Percentiles rank a stretch among this genome's conserved stretches.
These are phyloP conservation scores for Colletotrichum liaoningense DNA, from an alignment of 2,329 filamentous ascomycete species.

Conservation along the genomic window DNA sequence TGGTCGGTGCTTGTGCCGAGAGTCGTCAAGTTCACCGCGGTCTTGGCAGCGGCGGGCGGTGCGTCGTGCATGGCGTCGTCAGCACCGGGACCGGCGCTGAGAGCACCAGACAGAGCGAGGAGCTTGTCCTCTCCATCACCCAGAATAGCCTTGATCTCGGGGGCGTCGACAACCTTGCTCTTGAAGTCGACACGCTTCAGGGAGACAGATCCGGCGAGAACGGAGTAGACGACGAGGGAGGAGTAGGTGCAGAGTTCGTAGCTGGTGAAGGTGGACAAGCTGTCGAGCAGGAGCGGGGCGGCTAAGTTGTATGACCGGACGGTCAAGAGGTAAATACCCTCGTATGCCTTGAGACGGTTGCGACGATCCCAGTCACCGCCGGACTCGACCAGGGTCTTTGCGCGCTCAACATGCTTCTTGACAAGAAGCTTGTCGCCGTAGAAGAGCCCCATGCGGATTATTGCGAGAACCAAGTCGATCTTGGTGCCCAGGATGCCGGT, in stretches of 20 bases:
- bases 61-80: slow-evolving; percentile 79
- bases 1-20: slow-evolving; percentile 77
- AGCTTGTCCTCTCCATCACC: slow-evolving; percentile 91
- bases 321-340: slow-evolving; percentile 92
- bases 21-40: slow-evolving; percentile 88
- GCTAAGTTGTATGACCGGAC: slow-evolving; percentile 90
- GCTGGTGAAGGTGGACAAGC: slow-evolving; percentile 96
- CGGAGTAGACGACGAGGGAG: slow-evolving; percentile 92
- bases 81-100: slow-evolving; percentile 84
- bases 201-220: slow-evolving; percentile 92
- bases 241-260: slow-evolving; percentile 99
- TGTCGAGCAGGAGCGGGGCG: slow-evolving; percentile 94
- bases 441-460: slow-evolving; percentile 95
- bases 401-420: slow-evolving; percentile 93
- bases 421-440: slow-evolving; percentile 93
- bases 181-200: slow-evolving; percentile 99
- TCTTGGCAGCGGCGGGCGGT: slow-evolving; percentile 60
- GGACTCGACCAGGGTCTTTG: slow-evolving; percentile 89
- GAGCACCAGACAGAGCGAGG: slow-evolving; percentile 80
- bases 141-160: slow-evolving; percentile 97
- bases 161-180: slow-evolving; percentile 97
- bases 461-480: slow-evolving; percentile 95
- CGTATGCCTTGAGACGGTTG: slow-evolving; percentile 98
- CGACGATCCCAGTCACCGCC: slow-evolving; percentile 98
- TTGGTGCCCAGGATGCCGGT: slow-evolving; percentile 97